phyloP scores from a whole-genome alignment of 2,329 filamentous ascomycete species.

The Colletotrichum destructivum region DNA sequence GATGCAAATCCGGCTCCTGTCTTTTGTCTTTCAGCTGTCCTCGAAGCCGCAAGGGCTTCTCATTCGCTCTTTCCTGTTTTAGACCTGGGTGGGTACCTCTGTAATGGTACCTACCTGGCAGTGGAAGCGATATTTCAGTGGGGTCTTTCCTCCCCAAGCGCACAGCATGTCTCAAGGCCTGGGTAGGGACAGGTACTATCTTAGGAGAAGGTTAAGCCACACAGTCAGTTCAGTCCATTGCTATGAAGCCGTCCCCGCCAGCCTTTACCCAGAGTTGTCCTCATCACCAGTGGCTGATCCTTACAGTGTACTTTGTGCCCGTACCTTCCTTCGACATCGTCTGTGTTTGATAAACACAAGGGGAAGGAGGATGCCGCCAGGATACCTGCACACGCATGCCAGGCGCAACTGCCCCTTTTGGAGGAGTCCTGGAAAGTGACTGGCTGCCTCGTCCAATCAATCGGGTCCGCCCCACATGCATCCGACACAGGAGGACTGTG shows the following conservation, averaged over 20 bases:
- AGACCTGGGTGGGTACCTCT: background rate
- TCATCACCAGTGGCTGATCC: background rate
- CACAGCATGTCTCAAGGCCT: background rate
- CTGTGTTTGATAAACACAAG: background rate
- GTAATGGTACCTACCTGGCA: too few relatives aligned
- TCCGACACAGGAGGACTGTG: conserved; percentile 9
- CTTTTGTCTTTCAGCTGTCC: conserved; percentile 30
- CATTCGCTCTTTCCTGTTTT: conserved; percentile 10
- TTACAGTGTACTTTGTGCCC: too few relatives aligned
- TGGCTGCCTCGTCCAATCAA: conserved; percentile 16
- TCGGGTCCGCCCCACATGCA: background rate
- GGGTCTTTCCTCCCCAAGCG: background rate
- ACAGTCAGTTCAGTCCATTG: background rate
- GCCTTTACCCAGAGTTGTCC: background rate
- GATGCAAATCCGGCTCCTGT: background rate
- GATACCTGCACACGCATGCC: background rate
- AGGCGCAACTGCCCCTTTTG: conserved; percentile 17
- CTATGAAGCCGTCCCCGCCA: background rate
- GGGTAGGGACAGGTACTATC: background rate
- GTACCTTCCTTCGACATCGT: too few relatives aligned
- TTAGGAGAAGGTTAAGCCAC: background rate
- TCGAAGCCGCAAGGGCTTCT: background rate
- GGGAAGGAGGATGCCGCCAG: conserved; percentile 5
- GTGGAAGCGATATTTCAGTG: conserved; percentile 14
- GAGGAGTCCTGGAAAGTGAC: conserved; percentile 7